Base-by-base conservation (phyloP, 2,329 filamentous ascomycete species). In the Penicillium griseofulvum region DNA sequence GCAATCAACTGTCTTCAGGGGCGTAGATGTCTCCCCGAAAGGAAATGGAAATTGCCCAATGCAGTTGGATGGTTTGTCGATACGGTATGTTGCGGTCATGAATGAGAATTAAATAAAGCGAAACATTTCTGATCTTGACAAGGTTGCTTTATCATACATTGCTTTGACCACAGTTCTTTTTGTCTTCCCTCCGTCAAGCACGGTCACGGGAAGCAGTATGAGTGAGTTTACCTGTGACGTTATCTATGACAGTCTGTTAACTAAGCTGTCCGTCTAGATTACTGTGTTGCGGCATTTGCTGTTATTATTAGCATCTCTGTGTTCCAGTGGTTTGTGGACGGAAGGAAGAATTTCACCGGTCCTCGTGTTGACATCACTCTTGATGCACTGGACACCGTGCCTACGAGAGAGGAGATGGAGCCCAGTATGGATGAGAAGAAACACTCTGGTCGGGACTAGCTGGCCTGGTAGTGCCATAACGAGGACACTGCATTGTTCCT, bases 101-200 rank as follows among this genome's bases (percentile, higher is more conserved):
- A 16, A 19, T 16, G n/a, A 37, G n/a, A 11, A 1, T 2, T 38
- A 10, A n/a, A 11, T 16, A 8, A 4, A 38, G 8, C 10, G 1
- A 2, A 31, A 16, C 7, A 34, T n/a, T 12, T 19, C 54, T 68
- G 10, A 64, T 22, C 10, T 22, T 17, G 1, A 19, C 5, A 31
- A 86, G 87, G 58, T 72, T 33, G 64, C 68, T 3, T 78, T 91
- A 38, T 76, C 77, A 0, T 91, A 87, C 72, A 83, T 86, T 0
- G 74, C 84, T 12, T 69, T 90, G 14, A 90, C 87, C 0, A 90
- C 87, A 0, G 85, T 90, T 0, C 75, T 91, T 1, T 91, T 91
- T 68, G 78, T 90, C 4, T 89, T 91, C 70, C 88, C 88, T 1
- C 87, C 88, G 0, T 80, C 80, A 11, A 68, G 84, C 1, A 86